Evolutionary conservation across 768 basidiomycete genomes (phyloP).

Genomic region (Trichaptum fuscoviolaceum): DNA sequence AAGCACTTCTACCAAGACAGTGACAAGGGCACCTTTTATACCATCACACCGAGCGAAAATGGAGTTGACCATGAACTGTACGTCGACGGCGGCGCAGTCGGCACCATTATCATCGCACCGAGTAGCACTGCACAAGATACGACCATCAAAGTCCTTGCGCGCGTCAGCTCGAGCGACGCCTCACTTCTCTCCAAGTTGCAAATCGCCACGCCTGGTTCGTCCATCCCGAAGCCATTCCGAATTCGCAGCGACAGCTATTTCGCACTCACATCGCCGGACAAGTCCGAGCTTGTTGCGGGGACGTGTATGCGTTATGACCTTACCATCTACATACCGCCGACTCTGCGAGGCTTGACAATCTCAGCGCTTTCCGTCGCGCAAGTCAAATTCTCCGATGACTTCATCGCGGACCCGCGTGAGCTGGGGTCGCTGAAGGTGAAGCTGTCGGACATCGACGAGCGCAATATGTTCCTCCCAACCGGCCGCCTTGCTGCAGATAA

Average conservation of each 20-base stretch:
- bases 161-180: background rate
- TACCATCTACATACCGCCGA: conserved; percentile 44
- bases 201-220: background rate
- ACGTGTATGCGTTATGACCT: conserved; percentile 53
- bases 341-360: conserved; percentile 44
- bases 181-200: background rate
- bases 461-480: conserved; percentile 45
- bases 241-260: conserved; percentile 37
- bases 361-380: conserved; percentile 40
- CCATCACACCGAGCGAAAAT: background rate
- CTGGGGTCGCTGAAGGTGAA: conserved; percentile 42
- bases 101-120: conserved; percentile 42
- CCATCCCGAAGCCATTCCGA: conserved; percentile 26
- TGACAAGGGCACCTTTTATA: background rate
- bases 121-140: conserved; percentile 34
- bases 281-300: conserved; percentile 16
- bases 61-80: conserved; percentile 28
- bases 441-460: conserved; percentile 29
- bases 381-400: conserved; percentile 42
- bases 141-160: conserved; percentile 37
- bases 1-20: background rate
- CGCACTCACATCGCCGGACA: conserved; percentile 34
- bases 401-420: conserved; percentile 25
- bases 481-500: conserved; percentile 34
- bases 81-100: conserved; percentile 41